Base-by-base conservation (phyloP, 805 yeast genomes). In the Starmerella cellae region DNA sequence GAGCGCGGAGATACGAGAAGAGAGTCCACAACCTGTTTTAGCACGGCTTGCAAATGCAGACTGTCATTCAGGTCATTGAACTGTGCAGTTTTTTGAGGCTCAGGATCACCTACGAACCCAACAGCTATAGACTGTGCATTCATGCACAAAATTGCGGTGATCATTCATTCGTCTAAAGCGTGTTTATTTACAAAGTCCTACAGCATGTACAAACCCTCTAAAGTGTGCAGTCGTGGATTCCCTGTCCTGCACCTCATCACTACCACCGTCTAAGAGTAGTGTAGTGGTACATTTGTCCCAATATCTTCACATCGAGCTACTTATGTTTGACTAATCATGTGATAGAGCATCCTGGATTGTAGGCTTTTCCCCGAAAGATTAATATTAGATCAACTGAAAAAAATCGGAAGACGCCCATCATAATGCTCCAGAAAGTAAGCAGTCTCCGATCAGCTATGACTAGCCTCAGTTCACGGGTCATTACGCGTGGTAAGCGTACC, bases 401-500 rank as follows among this genome's bases (percentile, higher is more conserved):
- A 29, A 9, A n/a, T 8, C 6, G 8, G 17, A 17, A 11, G 32
- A 29, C 11, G 6, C 6, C 17, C 5, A 17, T 29, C 32, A 29
- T 5, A 8, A 31, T 31, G 34, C 6, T 31, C 21, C 34, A 8
- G 13, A 31, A 31, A 14, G 34, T 31, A 21, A 31, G 21, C 21
- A 31, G 34, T 31, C 38, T 44, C 27, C 37, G 39, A 18, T 28
- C 39, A 4, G 26, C 38, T 18, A 13, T 30, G 16, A 13, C 35
- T 3, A 37, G 37, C 14, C 39, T 44, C 34, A 42, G 39, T 16
- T 34, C 44, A 24, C 28, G 17, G 17, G 39, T 50, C 5, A 30
- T 42, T n/a, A 38, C 39, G 13, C 50, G 57, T 14, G 74, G 72
- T 23, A 73, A 73, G 52, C 66, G 77, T 54, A 70, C 74, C 10